A percentile compares a stretch with the other conserved stretches of the same genome.
Evolutionary conservation across 2,329 filamentous ascomycete genomes (phyloP).

Genomic region (Ophiostoma himal-ulmi): DNA sequence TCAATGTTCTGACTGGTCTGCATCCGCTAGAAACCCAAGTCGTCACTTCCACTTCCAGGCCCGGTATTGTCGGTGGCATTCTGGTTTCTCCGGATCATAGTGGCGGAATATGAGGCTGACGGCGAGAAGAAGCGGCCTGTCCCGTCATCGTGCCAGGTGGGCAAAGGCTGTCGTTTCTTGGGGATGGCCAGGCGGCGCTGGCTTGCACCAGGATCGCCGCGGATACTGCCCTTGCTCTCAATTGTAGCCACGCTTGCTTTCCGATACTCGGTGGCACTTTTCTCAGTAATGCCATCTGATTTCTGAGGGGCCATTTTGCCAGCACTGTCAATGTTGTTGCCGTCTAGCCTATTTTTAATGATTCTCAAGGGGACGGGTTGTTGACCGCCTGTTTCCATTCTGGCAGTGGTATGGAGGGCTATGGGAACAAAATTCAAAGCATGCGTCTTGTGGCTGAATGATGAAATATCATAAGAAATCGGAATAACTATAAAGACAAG

Average conservation of each 20-base stretch:
- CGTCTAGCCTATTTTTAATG: conserved; percentile 21
- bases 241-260: conserved; percentile 29
- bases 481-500: neutral
- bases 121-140: conserved; percentile 20
- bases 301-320: conserved; percentile 3
- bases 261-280: neutral
- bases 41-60: neutral
- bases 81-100: conserved; percentile 4
- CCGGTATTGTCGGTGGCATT: conserved; percentile 22
- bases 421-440: neutral
- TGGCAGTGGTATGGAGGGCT: neutral
- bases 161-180: conserved; percentile 32
- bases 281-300: neutral
- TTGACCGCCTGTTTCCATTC: neutral
- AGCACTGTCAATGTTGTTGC: neutral
- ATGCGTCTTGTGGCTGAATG: neutral
- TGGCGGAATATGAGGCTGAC: neutral
- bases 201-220: conserved; percentile 26
- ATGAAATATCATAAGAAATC: neutral
- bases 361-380: conserved; percentile 24
- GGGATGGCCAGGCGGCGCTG: conserved; percentile 33
- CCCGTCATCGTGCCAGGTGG: conserved; percentile 14
- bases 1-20: neutral
- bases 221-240: conserved; percentile 29
- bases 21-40: neutral